A percentile compares a stretch with the other conserved stretches of the same genome.
Evolutionary conservation across 768 basidiomycete species (phyloP).

Genomic region (Leucosporidium creatinivorum): DNA sequence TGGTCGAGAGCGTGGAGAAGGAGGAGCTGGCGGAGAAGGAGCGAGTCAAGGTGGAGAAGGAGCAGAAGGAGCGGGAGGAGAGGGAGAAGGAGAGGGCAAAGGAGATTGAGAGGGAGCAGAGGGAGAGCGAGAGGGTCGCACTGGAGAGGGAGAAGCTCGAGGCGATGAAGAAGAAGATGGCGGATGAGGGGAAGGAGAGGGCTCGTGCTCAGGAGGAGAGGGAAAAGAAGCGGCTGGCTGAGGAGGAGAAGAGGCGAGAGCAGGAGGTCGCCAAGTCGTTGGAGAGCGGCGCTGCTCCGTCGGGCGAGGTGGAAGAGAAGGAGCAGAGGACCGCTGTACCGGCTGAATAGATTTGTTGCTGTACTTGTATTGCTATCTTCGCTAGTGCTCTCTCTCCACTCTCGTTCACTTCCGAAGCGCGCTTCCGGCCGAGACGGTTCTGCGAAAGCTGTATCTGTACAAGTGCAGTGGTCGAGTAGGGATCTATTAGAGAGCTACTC

Average conservation of each 20-base stretch:
- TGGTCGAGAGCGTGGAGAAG: slow-evolving; percentile 3
- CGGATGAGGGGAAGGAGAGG: slow-evolving; percentile 1
- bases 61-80: background rate
- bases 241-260: background rate
- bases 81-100: background rate
- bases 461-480: too few relatives aligned
- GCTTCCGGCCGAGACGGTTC: too few relatives aligned
- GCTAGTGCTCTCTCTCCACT: too few relatives aligned
- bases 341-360: too few relatives aligned
- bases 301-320: background rate
- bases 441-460: too few relatives aligned
- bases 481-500: too few relatives aligned
- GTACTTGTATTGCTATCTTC: too few relatives aligned
- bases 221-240: background rate
- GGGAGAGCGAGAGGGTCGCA: too few relatives aligned
- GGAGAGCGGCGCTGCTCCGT: background rate
- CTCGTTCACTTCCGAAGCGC: too few relatives aligned
- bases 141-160: background rate
- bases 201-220: background rate
- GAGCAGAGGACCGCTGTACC: background rate
- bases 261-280: slow-evolving; percentile 1
- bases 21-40: slow-evolving; percentile 1
- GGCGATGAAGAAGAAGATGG: background rate
- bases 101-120: background rate
- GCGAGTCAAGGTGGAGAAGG: background rate